Conservation (phyloP, 164 flowering plant genomes). For the Tinospora cordifolia region DNA sequence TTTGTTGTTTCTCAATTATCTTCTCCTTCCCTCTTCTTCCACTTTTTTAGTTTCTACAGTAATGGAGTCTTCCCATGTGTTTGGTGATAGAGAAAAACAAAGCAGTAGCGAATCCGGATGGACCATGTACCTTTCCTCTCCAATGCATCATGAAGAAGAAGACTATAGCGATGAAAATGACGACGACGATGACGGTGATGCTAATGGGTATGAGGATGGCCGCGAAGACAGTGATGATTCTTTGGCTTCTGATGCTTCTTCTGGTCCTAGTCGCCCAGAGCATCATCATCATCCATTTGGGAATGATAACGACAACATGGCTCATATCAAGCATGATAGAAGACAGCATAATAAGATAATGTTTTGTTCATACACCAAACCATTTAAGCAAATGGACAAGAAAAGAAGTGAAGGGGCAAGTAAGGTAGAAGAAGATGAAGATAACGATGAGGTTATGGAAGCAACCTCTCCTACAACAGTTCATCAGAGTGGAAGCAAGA, state of each 20-base stretch:
- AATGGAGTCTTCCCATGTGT: slow-evolving; percentile 43
- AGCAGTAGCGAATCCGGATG: slow-evolving; percentile 75
- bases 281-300: background rate
- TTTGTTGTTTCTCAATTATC: slow-evolving; percentile 14
- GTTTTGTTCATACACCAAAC: slow-evolving; percentile 9
- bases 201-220: background rate
- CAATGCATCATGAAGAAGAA: slow-evolving; percentile 31
- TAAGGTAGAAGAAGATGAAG: background rate
- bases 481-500: slow-evolving; percentile 23
- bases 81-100: slow-evolving; percentile 31
- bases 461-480: slow-evolving; percentile 16
- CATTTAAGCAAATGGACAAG: slow-evolving; percentile 24
- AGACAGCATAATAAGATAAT: slow-evolving; percentile 8
- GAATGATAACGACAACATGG: background rate
- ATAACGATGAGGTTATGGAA: background rate
- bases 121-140: slow-evolving; percentile 66
- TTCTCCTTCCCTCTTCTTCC: slow-evolving; percentile 4
- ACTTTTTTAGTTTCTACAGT: slow-evolving; percentile 5
- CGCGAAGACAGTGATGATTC: slow-evolving; percentile 55
- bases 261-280: slow-evolving; percentile 44
- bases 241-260: slow-evolving; percentile 83
- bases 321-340: slow-evolving; percentile 12
- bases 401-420: slow-evolving; percentile 18
- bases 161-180: slow-evolving; percentile 26
- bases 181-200: slow-evolving; percentile 12